A percentile compares a stretch with the other conserved stretches of the same genome.
phyloP scores from a whole-genome alignment of 306 rosid species.

The Quercus robur region DNA sequence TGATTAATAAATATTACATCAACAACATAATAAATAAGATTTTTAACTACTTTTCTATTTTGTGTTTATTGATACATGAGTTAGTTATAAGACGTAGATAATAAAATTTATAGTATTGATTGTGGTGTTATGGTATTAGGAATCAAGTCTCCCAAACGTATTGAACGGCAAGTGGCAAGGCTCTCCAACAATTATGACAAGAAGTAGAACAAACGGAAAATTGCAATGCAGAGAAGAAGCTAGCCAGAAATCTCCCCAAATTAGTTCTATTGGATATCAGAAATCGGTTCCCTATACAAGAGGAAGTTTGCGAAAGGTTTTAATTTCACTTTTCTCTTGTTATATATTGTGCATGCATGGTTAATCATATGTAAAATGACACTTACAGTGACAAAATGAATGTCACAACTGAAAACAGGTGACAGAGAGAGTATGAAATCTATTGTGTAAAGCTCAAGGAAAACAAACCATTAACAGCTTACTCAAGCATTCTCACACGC shows the following conservation, averaged over 20 bases:
- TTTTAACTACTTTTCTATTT: no score
- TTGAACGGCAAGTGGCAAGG: slow-evolving; percentile 46
- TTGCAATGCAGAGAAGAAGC: slow-evolving; percentile 55
- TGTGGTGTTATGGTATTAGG: slow-evolving; percentile 33
- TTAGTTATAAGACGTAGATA: no score
- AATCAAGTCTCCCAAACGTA: slow-evolving; percentile 74
- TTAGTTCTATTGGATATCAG: slow-evolving; percentile 41
- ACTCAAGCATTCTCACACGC: slow-evolving; percentile 70
- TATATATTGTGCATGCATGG: background rate
- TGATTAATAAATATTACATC: no score
- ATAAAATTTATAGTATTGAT: no score
- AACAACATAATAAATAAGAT: no score
- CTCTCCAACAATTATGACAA: slow-evolving; percentile 49
- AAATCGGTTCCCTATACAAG: slow-evolving; percentile 72
- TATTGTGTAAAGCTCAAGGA: slow-evolving; percentile 61
- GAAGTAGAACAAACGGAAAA: slow-evolving; percentile 69
- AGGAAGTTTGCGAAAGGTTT: slow-evolving; percentile 72
- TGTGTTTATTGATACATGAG: no score
- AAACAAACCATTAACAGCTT: slow-evolving; percentile 52
- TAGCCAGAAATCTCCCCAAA: slow-evolving; percentile 65
- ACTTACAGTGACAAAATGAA: background rate
- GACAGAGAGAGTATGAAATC: slow-evolving; percentile 60
- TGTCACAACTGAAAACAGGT: slow-evolving; percentile 37
- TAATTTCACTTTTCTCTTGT: background rate
- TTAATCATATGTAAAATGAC: background rate